These are phyloP conservation scores for Yarrowia deformans DNA, from an alignment of 805 yeast genomes.

Conservation along the genomic window DNA sequence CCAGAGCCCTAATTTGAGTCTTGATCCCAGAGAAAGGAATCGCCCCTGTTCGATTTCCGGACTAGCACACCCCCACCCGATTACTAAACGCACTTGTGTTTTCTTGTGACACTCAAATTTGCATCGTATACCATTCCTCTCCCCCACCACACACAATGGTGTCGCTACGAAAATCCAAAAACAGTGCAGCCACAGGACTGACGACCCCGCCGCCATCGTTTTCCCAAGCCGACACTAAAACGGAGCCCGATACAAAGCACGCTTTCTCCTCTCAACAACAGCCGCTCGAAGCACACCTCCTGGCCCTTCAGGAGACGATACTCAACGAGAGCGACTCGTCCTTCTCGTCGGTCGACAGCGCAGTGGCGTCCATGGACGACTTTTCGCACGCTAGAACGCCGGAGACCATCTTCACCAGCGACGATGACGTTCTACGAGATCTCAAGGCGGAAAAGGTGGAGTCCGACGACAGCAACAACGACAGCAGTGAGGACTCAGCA, in stretches of 20 bases:
- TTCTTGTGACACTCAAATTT: conserved; percentile 21
- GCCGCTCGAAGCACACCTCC: conserved; percentile 13
- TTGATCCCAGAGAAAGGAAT: neutral
- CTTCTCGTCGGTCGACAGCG: conserved; percentile 11
- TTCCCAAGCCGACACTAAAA: conserved; percentile 3
- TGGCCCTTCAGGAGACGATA: conserved; percentile 24
- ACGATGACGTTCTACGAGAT: conserved; percentile 8
- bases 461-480: neutral
- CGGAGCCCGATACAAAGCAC: neutral
- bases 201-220: conserved; percentile 31
- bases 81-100: neutral
- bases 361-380: conserved; percentile 20
- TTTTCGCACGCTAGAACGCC: conserved; percentile 16
- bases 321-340: conserved; percentile 39
- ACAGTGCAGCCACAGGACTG: conserved; percentile 16
- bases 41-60: neutral
- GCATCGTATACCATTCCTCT: conserved; percentile 14
- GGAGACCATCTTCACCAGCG: conserved; percentile 27
- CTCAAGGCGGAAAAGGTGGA: neutral
- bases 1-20: neutral
- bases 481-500: conserved; percentile 5
- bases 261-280: too few relatives aligned
- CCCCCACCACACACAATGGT: neutral
- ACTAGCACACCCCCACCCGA: neutral
- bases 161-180: conserved; percentile 22